Conservation (phyloP, 2,329 filamentous ascomycete species). For the Colletotrichum sidae region DNA sequence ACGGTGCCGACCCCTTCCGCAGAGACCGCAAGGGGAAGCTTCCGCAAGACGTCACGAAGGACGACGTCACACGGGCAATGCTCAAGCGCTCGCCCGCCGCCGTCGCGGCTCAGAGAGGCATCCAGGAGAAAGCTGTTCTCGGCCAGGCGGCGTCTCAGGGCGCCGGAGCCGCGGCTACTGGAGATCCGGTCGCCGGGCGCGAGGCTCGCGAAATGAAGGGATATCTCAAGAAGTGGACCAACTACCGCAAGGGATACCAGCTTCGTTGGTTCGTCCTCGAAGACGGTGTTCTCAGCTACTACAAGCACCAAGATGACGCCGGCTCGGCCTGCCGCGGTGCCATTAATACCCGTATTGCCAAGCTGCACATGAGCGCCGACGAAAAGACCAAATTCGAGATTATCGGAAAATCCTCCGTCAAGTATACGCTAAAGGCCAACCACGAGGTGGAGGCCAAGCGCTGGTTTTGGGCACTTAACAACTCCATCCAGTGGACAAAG, state of each 20-base stretch:
- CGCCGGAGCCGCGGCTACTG: constrained; percentile 62
- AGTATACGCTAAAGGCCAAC: constrained; percentile 97
- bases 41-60: constrained; percentile 95
- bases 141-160: constrained; percentile 75
- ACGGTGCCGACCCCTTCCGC: constrained; percentile 95
- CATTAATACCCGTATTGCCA: constrained; percentile 98
- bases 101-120: constrained; percentile 91
- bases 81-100: constrained; percentile 95
- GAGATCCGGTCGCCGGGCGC: constrained; percentile 77
- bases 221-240: constrained; percentile 99
- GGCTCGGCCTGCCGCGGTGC: constrained; percentile 96
- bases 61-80: constrained; percentile 88
- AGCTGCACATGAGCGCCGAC: constrained; percentile 93
- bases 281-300: constrained; percentile 97
- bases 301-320: constrained; percentile 98
- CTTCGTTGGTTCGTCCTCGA: constrained; percentile 97
- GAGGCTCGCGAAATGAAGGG: constrained; percentile 98
- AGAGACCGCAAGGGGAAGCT: constrained; percentile 95
- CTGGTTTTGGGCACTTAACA: constrained; percentile 99
- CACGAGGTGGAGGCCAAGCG: constrained; percentile 98
- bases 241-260: constrained; percentile 97
- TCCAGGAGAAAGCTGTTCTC: constrained; percentile 96
- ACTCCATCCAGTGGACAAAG: constrained; percentile 98
- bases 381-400: constrained; percentile 99
- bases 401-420: constrained; percentile 96